Conservation (phyloP, 1,139 yeast genomes). For the Pichia sp. region DNA sequence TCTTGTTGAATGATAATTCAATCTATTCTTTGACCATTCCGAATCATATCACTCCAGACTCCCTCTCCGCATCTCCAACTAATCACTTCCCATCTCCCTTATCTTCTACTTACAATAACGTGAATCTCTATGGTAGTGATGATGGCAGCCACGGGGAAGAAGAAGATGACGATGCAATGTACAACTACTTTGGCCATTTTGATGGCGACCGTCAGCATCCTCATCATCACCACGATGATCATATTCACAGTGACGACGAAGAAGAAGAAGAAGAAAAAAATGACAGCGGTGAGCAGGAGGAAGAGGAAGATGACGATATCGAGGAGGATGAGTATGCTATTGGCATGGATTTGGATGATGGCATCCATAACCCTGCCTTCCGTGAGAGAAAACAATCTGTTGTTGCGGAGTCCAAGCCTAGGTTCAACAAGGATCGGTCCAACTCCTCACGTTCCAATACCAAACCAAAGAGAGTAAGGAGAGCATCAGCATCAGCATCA, state of each 20-base stretch:
- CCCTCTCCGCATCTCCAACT: background rate
- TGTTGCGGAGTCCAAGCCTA: conserved; percentile 16
- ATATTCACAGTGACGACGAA: conserved; percentile 24
- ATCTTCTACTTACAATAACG: conserved; percentile 2
- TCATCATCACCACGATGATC: too few relatives aligned
- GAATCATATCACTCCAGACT: conserved; percentile 7
- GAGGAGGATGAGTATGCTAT: conserved; percentile 15
- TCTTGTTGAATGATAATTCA: conserved; percentile 13
- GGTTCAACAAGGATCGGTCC: conserved; percentile 10
- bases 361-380: conserved; percentile 23
- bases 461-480: conserved; percentile 11
- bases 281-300: conserved; percentile 20
- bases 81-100: conserved; percentile 5
- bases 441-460: conserved; percentile 9
- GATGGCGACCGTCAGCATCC: too few relatives aligned
- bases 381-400: conserved; percentile 24
- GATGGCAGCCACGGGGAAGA: too few relatives aligned
- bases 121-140: conserved; percentile 2
- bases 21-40: conserved; percentile 23
- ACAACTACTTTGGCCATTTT: too few relatives aligned
- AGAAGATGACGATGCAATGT: conserved; percentile 2
- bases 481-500: conserved; percentile 3
- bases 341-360: conserved; percentile 10
- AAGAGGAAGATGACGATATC: conserved; percentile 14
- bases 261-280: conserved; percentile 19